Conservation (phyloP, 768 basidiomycete genomes). For the Leucosporidium creatinivorum region DNA sequence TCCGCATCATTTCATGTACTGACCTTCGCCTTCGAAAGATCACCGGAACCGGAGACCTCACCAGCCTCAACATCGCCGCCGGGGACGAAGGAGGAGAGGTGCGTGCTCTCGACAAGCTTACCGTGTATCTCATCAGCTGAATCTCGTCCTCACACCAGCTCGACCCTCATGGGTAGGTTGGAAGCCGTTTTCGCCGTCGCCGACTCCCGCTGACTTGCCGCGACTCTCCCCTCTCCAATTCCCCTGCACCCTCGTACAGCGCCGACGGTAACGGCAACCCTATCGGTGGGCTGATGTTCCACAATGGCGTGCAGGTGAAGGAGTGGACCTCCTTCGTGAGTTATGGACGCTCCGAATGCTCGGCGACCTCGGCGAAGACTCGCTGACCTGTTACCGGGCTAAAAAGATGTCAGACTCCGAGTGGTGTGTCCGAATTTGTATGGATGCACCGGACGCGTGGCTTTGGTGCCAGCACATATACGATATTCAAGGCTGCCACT, state of each 20-base stretch:
- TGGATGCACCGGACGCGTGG: constrained; percentile 38
- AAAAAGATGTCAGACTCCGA: constrained; percentile 44
- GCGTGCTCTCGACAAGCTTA: background rate
- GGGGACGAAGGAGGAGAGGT: constrained; percentile 44
- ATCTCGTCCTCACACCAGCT: background rate
- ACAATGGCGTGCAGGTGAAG: constrained; percentile 44
- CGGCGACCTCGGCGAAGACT: constrained; percentile 5
- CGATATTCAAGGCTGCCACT: constrained; percentile 23
- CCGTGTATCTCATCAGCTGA: background rate
- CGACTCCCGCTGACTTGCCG: too few relatives aligned
- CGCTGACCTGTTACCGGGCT: constrained; percentile 17
- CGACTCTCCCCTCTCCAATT: too few relatives aligned
- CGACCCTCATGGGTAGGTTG: background rate
- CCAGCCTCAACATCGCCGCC: constrained; percentile 43
- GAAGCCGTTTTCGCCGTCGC: too few relatives aligned
- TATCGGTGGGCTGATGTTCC: constrained; percentile 47
- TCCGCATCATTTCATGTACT: background rate
- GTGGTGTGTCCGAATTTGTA: constrained; percentile 46
- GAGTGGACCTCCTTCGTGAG: constrained; percentile 16
- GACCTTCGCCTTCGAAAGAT: constrained; percentile 5
- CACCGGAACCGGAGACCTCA: constrained; percentile 42
- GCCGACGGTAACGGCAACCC: constrained; percentile 31
- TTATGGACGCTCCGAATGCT: background rate
- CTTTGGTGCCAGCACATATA: constrained; percentile 38
- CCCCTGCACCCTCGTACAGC: background rate